Conservation (phyloP, 305 asterid genomes). For the Caryopteris hybrid region DNA sequence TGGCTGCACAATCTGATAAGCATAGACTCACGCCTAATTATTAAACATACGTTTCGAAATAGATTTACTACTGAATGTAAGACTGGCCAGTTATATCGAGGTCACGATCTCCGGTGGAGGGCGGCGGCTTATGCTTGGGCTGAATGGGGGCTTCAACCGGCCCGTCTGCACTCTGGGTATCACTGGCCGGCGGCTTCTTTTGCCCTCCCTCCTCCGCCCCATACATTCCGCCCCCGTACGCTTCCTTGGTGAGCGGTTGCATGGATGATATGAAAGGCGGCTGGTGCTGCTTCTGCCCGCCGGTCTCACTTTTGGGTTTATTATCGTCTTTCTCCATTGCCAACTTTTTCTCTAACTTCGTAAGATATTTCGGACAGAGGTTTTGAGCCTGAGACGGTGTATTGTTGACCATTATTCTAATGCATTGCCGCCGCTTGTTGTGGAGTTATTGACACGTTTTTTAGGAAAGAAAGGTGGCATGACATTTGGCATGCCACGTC, state of each 20-base stretch:
- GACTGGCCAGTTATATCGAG: conserved; percentile 75
- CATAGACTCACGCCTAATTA: no score
- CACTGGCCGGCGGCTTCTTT: conserved; percentile 51
- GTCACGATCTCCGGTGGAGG: conserved; percentile 70
- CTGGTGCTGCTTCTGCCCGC: conserved; percentile 26
- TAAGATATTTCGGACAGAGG: no score
- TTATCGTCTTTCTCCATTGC: conserved; percentile 28
- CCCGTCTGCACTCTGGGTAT: conserved; percentile 78
- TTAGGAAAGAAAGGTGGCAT: not conserved
- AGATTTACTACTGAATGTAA: conserved; percentile 49
- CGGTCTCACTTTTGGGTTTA: conserved; percentile 10
- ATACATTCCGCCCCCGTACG: conserved; percentile 80
- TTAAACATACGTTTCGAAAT: no score
- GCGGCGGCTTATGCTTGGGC: conserved; percentile 57
- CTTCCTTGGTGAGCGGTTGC: conserved; percentile 54
- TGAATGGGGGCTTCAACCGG: conserved; percentile 36
- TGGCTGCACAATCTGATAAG: no score
- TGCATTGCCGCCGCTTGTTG: no score
- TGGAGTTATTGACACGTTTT: conserved; percentile 12
- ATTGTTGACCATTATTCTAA: no score
- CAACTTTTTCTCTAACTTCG: not conserved
- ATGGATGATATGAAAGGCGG: conserved; percentile 49
- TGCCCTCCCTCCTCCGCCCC: conserved; percentile 38
- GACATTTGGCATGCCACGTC: not conserved
- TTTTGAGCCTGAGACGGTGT: no score